Evolutionary conservation across 108 stramenopile genomes (phyloP), one percentile per base, ranked within the genome.

Genomic region (Asterionellopsis glacialis): DNA sequence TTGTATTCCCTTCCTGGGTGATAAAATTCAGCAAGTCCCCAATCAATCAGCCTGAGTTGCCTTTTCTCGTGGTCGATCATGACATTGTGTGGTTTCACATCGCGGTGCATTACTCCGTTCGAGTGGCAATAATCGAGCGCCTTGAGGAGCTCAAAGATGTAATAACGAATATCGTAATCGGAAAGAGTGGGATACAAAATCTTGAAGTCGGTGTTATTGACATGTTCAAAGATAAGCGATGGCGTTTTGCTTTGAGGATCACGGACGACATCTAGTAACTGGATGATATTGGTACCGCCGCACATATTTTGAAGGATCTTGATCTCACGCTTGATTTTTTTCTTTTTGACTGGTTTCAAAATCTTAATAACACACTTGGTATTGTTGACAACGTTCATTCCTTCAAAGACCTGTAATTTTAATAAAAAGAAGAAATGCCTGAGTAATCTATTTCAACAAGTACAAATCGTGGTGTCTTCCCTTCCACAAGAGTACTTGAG

Each of bases 1-100:
- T 99, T 99, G 88, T 99, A 99, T 80, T 99, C 99, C 40, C 97
- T 69, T 61, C 99, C 99, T 3, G 97, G 98, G 67, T 99, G 99
- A 69, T 99, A 99, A 59, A 99, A 98, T 77, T 99, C 99, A 0
- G 99, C 99, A 48, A 99, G 84, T 26, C 99, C 99, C 99, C 99
- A 99, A 77, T 99, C 99, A 68, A 99, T 99, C 43, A 99, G 76
- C 23, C 99, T 85, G 27, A 99, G 81, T 82, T 97, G 91, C 42
- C 97, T 75, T 64, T 96, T 94, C 52, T 96, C 96, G 70, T 98
- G 97, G 75, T 99, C 98, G 69, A 99, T 98, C 96, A 98, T 98
- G 66, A 99, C 96, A 71, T 99, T 99, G 87, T 98, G 98, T 15
- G 99, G 99, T 78, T 99, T 99, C 58, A 99, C 97, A 83, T 99